Conservation (phyloP, 2,329 filamentous ascomycete species). For the Fusarium sororula region DNA sequence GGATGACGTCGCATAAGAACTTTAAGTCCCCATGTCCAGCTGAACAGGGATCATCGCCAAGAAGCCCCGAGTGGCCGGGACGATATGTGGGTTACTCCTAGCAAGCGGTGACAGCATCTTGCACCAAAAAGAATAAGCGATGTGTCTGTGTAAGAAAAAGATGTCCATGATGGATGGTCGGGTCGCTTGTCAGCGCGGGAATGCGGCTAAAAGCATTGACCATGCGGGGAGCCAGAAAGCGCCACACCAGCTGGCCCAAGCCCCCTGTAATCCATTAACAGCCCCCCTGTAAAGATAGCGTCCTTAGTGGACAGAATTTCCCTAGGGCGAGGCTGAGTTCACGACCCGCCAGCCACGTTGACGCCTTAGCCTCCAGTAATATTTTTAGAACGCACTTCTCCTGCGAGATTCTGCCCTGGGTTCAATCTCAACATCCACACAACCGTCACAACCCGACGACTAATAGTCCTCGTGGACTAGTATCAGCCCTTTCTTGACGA, state of each 20-base stretch:
- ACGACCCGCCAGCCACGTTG: constrained; percentile 30
- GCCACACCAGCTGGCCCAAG: constrained; percentile 14
- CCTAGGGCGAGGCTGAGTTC: constrained; percentile 35
- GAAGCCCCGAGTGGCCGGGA: constrained; percentile 19
- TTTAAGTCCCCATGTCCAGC: constrained; percentile 32
- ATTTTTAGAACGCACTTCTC: constrained; percentile 32
- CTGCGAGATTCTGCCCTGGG: constrained; percentile 23
- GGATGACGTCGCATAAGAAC: constrained; percentile 29
- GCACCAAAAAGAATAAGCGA: neutral
- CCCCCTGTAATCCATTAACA: neutral
- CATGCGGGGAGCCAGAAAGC: constrained; percentile 13
- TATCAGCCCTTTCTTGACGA: neutral
- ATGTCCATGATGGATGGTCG: neutral
- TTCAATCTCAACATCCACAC: constrained; percentile 27
- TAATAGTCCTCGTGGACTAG: constrained; percentile 27
- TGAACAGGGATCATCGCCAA: constrained; percentile 32
- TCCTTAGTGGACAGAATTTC: constrained; percentile 19
- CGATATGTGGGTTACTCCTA: neutral
- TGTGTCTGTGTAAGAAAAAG: neutral
- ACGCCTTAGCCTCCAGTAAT: constrained; percentile 36
- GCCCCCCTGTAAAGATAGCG: constrained; percentile 27
- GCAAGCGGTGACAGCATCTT: constrained; percentile 7
- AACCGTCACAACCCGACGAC: constrained; percentile 10
- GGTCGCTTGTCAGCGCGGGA: constrained; percentile 33
- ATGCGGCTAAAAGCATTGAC: constrained; percentile 32